Base-by-base conservation (phyloP, 2,329 filamentous ascomycete genomes). In the Rasamsonia emersonii region DNA sequence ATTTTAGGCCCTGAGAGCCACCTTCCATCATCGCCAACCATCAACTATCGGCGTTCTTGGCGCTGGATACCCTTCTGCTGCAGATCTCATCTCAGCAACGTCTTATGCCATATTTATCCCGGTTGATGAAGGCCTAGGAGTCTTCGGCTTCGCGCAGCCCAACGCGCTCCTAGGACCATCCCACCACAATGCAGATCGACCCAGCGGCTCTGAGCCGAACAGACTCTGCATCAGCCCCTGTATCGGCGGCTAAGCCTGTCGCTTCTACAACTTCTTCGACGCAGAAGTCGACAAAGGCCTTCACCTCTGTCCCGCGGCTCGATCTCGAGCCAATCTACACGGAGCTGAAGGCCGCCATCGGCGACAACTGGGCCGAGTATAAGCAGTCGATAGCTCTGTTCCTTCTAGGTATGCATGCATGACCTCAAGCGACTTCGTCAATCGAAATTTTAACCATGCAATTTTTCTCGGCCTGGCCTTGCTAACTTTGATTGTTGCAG, bases 281-380 rank as follows among this genome's bases (percentile, higher is more conserved):
- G n/a, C 50, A 67, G 40, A 70, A 70, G 38, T 62, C 65, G 28
- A 64, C 64, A 31, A 71, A 70, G 45, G 58, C 63, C 17, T 52
- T 65, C 35, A 64, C 65, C 31, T 65, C 65, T n/a, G 67, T 73
- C 15, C 74, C 73, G 42, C 70, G 76, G 40, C 65, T 79, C 35
- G 75, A 79, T 44, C 57, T 77, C 31, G 76, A 79, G 49, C 72
- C 74, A 16, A 61, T 77, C 30, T 79, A 79, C 48, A 68, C 71
- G 7, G 68, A 73, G 38, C 61, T 80, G 33, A 79, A 79, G 49
- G 59, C 64, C 30, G 67, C 68, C 13, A 68, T 79, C 37, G 71
- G 68, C 37, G 71, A 77, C 36, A 62, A 70, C 42, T 79, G 74
- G 74, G 58, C 62, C 10, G 64, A 66, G 28, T 80, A 80, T 46